These are phyloP conservation scores for Pyrus hybrid DNA, from an alignment of 331 rosid species.

Conservation along the genomic window DNA sequence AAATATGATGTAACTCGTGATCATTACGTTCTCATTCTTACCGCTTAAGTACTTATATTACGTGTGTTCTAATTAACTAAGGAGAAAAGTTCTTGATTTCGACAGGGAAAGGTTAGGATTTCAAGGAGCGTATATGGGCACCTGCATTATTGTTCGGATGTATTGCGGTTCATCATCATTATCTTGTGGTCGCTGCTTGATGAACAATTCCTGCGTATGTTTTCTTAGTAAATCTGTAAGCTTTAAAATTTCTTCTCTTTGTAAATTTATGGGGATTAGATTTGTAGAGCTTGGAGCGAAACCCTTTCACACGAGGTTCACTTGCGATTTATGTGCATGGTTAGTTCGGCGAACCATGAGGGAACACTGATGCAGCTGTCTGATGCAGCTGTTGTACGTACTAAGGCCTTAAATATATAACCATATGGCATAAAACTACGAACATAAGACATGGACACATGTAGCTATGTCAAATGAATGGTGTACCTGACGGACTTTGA, in stretches of 20 bases:
- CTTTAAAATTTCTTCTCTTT: neutral
- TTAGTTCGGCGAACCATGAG: too few species aligned
- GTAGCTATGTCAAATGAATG: too few species aligned
- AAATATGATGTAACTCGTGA: slow-evolving; percentile 38
- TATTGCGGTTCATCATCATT: slow-evolving; percentile 1
- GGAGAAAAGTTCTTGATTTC: neutral
- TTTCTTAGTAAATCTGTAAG: neutral
- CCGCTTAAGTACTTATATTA: neutral
- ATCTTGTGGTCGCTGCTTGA: neutral
- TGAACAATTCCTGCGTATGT: slow-evolving; percentile 3
- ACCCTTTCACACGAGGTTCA: too few species aligned
- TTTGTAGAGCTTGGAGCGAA: too few species aligned
- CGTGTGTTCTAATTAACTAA: neutral
- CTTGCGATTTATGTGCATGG: too few species aligned
- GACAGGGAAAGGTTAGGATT: neutral
- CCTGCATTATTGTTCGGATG: neutral
- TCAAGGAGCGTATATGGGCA: neutral
- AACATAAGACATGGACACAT: too few species aligned
- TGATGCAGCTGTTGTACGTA: too few species aligned
- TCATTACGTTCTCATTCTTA: neutral
- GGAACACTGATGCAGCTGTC: too few species aligned
- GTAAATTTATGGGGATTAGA: too few species aligned
- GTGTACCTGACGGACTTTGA: too few species aligned
- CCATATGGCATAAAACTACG: too few species aligned
- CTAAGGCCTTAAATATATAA: too few species aligned